These are phyloP conservation scores for Erysimum cheiri DNA, from an alignment of 441 rosid genomes.

Conservation along the genomic window DNA sequence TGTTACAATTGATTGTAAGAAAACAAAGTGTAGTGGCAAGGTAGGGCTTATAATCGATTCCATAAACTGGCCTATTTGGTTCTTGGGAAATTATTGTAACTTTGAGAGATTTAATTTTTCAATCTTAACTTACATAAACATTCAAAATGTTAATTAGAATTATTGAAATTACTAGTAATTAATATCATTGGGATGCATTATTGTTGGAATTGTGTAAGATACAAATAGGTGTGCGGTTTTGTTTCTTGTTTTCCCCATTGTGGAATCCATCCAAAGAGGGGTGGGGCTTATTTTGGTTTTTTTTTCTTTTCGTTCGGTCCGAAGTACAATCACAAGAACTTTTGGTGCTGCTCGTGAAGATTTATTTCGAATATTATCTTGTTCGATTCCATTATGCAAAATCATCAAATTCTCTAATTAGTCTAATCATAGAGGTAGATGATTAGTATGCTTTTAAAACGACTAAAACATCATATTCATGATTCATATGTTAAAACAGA, in stretches of 20 bases:
- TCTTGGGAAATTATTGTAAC: constrained; percentile 4
- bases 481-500: constrained; percentile 51
- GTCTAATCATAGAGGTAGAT: background rate
- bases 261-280: constrained; percentile 35
- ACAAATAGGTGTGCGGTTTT: constrained; percentile 27
- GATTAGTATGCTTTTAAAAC: constrained; percentile 1
- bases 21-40: constrained; percentile 31
- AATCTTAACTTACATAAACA: background rate
- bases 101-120: background rate
- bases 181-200: constrained; percentile 9
- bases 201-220: constrained; percentile 19
- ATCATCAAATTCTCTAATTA: background rate
- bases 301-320: constrained; percentile 3
- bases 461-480: background rate
- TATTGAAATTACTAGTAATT: background rate
- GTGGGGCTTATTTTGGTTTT: constrained; percentile 36
- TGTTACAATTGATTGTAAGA: constrained; percentile 4
- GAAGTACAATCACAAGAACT: constrained; percentile 30
- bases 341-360: background rate
- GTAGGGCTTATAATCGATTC: constrained; percentile 35
- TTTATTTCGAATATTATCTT: background rate
- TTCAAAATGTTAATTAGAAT: constrained; percentile 3
- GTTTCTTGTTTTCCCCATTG: constrained; percentile 31
- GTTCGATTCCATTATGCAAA: constrained; percentile 1
- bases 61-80: constrained; percentile 12